Evolutionary conservation across 495 filamentous ascomycete genomes (phyloP), one percentile per base, ranked within the genome.

Genomic region (Aspergillus heteromorphus): DNA sequence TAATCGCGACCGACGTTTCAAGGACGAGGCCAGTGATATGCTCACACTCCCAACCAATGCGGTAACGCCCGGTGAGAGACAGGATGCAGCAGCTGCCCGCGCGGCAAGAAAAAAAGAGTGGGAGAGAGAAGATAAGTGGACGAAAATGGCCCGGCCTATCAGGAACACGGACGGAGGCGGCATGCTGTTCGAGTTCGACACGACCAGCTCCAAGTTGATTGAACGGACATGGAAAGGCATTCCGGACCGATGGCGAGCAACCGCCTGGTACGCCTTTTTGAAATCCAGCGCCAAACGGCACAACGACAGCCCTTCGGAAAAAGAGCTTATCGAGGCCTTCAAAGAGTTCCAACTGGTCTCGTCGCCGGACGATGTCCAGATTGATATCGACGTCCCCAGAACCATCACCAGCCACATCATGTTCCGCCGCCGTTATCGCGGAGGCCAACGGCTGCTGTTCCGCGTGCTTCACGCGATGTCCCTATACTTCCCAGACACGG

Each of bases 211-310:
- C 11, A 98, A 97, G 65, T 70, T 99, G 14, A 87, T 97, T 43
- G 85, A 90, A 51, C 82, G 93, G 25, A 91, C 89, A 2, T 99
- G 93, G 93, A 99, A 99, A 72, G 93, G 93, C 30, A 96, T 99
- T 55, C 93, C 93, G 2, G 93, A 99, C 70, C 84, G 90, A 56
- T 99, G 93, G 93, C 84, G 93, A 19, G 79, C 87, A 23, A 88
- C 89, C 5, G 93, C 95, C 10, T 99, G 93, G 93, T 89, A 91
- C 68, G 87, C 92, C 6, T 99, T 99, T 69, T 79, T 99, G 6
- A 80, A 84, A n/a, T 69, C 87, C 9, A 92, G 88, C 64, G 89
- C 91, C n/a, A 86, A 80, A 65, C 79, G 73, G 45, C 77, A 79
- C 51, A 75, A 72, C 51, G 77, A 76, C 58, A 79, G 77, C 31